Base-by-base conservation (phyloP, 164 flowering plant genomes). In the Warburgia ugandensis region DNA sequence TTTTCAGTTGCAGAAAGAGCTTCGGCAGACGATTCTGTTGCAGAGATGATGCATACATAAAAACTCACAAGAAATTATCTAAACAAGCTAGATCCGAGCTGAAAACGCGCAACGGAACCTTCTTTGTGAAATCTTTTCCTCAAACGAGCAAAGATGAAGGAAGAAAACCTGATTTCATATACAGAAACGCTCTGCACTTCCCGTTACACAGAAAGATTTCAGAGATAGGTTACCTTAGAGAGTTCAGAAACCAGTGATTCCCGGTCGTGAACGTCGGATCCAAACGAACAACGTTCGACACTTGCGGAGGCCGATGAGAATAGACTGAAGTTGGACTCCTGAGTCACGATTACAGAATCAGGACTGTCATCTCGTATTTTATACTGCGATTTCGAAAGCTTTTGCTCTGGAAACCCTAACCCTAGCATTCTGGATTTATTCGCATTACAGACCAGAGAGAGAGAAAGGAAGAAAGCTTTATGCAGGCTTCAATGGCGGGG, bases 301-400 rank as follows among this genome's bases (percentile, higher is more conserved):
- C 83, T 76, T 7, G 66, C 86, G 48, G 86, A 80, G 56, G 91
- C 74, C 2, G 94, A 88, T 19, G 94, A 80, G 69, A 74, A 77
- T 60, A 83, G 65, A 41, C 83, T 81, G 68, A 80, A 68, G 52
- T 75, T 78, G 45, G 78, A 75, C 4, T 79, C 83, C 4, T 65
- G 77, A 1, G 86, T 66, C 68, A 68, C 71, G 56, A 80, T 69
- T 22, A 79, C 80, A 6, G 97, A 85, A 47, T 83, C 92, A 0
- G 89, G 94, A 48, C 94, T 85, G 13, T 79, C 60, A 36, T 85
- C 82, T 0, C 85, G 78, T 47, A 60, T 48, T 35, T 54, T 38
- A 52, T 55, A 33, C 9, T 46, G 50, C 22, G 71, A 60, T 45
- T 71, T 61, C 62, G 22, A 3, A 46, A 53, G 29, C 44, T 64